Evolutionary conservation across 257 asterid genomes (phyloP).

Genomic region (Avicennia marina): DNA sequence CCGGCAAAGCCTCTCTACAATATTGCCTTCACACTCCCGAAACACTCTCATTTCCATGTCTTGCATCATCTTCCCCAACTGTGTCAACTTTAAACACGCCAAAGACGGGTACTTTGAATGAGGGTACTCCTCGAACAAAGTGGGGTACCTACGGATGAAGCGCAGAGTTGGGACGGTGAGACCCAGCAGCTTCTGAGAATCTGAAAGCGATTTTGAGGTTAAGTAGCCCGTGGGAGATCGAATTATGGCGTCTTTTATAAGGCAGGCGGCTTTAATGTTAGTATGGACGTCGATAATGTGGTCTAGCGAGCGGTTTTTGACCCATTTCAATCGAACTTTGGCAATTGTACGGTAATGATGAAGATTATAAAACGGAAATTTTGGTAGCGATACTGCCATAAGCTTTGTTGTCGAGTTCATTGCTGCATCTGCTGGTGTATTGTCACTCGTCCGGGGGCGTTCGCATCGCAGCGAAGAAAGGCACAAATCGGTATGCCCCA

Average conservation of each 20-base stretch:
- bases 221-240: constrained; percentile 63
- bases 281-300: constrained; percentile 79
- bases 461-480: no score
- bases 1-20: constrained; percentile 62
- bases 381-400: constrained; percentile 14
- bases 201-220: constrained; percentile 55
- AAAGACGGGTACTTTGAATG: constrained; percentile 83
- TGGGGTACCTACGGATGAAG: constrained; percentile 76
- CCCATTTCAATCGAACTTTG: constrained; percentile 93
- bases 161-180: constrained; percentile 83
- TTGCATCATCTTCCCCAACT: constrained; percentile 55
- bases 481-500: no score
- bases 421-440: no score
- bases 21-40: constrained; percentile 45
- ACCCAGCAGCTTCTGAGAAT: constrained; percentile 73
- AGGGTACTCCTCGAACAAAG: constrained; percentile 83
- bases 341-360: constrained; percentile 46
- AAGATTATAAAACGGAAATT: constrained; percentile 26
- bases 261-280: constrained; percentile 75
- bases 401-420: constrained; percentile 29
- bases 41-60: constrained; percentile 45
- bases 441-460: no score
- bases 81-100: constrained; percentile 65
- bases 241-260: constrained; percentile 67
- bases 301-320: constrained; percentile 73